phyloP scores from a whole-genome alignment of 2,329 filamentous ascomycete genomes.

The Phymatotrichopsis omnivora region DNA sequence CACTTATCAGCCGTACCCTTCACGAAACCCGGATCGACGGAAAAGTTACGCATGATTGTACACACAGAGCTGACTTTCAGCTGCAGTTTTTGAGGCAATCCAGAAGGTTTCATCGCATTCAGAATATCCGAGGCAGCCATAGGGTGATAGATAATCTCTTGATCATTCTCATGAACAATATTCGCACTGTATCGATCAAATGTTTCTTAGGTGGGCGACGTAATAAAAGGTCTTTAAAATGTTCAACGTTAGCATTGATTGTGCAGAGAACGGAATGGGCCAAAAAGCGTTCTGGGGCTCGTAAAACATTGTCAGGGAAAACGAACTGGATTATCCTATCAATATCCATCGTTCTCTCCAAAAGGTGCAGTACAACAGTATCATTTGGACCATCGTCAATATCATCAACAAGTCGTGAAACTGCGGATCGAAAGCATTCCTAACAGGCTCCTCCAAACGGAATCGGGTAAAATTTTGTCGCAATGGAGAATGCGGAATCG shows the following conservation, averaged over 20 bases:
- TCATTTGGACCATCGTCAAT: neutral
- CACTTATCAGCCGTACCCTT: slow-evolving; percentile 1
- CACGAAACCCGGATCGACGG: slow-evolving; percentile 3
- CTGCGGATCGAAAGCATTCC: neutral
- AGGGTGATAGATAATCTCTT: neutral
- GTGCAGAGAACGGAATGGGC: neutral
- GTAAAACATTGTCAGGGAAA: neutral
- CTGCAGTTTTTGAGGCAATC: neutral
- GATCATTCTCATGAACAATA: slow-evolving; percentile 4
- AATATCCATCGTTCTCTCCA: neutral
- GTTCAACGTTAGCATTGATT: slow-evolving; percentile 6
- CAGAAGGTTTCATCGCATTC: no score
- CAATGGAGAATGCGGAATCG: neutral
- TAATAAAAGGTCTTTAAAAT: slow-evolving; percentile 8
- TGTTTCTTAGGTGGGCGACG: neutral
- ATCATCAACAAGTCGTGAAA: neutral
- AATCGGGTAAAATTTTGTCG: slow-evolving; percentile 3
- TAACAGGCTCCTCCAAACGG: neutral
- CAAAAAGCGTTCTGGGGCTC: neutral
- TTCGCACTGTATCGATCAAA: slow-evolving; percentile 2
- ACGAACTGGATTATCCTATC: neutral
- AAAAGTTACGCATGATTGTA: slow-evolving; percentile 6
- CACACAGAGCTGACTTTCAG: slow-evolving; percentile 3
- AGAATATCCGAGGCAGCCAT: no score
- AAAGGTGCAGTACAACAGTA: neutral